Percentiles rank a stretch among this genome's conserved stretches.
These are phyloP conservation scores for Cercospora zeina DNA, from an alignment of 2,329 filamentous ascomycete genomes.

Conservation along the genomic window DNA sequence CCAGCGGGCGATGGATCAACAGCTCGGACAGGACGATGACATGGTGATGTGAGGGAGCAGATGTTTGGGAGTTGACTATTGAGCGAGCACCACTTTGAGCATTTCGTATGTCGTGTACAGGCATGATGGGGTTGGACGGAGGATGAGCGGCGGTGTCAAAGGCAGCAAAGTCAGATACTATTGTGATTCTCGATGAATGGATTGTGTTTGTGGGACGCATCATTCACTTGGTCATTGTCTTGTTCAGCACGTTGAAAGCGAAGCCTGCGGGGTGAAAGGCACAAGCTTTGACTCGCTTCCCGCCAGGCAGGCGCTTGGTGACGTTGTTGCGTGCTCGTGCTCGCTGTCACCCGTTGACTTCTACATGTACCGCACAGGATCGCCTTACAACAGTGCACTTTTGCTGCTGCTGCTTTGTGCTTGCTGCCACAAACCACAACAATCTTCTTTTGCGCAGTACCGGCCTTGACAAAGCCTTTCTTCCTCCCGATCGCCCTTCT, in stretches of 20 bases:
- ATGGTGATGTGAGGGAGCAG: slow-evolving; percentile 35
- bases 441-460: background rate
- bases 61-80: background rate
- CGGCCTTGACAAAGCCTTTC: no score
- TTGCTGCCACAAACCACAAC: background rate
- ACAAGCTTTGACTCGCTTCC: background rate
- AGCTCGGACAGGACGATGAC: slow-evolving; percentile 34
- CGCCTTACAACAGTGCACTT: background rate
- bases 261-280: background rate
- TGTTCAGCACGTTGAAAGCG: background rate
- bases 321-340: slow-evolving; percentile 5
- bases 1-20: slow-evolving; percentile 28
- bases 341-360: background rate
- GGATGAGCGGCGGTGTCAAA: background rate
- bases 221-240: background rate
- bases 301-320: slow-evolving; percentile 11
- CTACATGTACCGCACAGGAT: background rate
- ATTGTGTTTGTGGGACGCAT: background rate
- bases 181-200: background rate
- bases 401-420: background rate
- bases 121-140: background rate
- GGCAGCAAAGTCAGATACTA: background rate
- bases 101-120: background rate
- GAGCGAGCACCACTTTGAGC: background rate
- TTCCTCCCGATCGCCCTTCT: background rate